Evolutionary conservation across 805 yeast species (phyloP), one percentile per base, ranked within the genome.

Genomic region (Lipomyces yamadae): DNA sequence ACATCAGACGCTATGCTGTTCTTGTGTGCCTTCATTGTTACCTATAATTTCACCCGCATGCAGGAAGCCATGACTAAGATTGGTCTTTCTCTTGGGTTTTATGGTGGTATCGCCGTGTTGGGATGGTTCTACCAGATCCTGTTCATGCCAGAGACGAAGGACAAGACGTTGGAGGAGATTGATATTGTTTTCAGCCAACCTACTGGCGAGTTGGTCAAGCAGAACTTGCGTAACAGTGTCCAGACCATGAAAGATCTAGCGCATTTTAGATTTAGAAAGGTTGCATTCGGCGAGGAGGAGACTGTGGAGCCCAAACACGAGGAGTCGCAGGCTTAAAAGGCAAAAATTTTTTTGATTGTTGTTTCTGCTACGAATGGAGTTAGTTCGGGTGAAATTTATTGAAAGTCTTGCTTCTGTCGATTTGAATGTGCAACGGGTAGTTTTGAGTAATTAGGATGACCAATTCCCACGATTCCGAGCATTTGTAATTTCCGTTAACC

Each of bases 1-100:
- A 82, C 86, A 63, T 81, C 87, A 73, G 81, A 86, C 18, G 81
- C 85, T 1, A 76, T 82, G 72, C 78, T 87, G 62, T 87, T 86
- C 79, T 78, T 87, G 70, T 86, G 89, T 86, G 80, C 86, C 11
- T 87, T 85, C 77, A 83, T 84, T 58, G 87, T 61, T 69, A 87
- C 90, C 24, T 87, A 85, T 78, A 86, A 86, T 79, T 87, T 87
- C 76, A 81, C 82, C 56, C 73, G 76, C 33, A 87, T 87, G 90
- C 79, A 83, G 71, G 72, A 74, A 0, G 85, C 86, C 2, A 80
- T 87, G 81, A 85, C 89, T 3, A 80, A 83, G 73, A 85, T 88
- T 11, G 90, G 91, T 35, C 80, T 87, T 70, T 82, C 87, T 5
- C 76, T 86, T 58, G 90, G 90, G 0, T 87, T 87, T 81, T 87